A percentile compares a stretch with the other conserved stretches of the same genome.
Evolutionary conservation across 208 protist species (phyloP).

Genomic region (Acanthamoeba sp.): DNA sequence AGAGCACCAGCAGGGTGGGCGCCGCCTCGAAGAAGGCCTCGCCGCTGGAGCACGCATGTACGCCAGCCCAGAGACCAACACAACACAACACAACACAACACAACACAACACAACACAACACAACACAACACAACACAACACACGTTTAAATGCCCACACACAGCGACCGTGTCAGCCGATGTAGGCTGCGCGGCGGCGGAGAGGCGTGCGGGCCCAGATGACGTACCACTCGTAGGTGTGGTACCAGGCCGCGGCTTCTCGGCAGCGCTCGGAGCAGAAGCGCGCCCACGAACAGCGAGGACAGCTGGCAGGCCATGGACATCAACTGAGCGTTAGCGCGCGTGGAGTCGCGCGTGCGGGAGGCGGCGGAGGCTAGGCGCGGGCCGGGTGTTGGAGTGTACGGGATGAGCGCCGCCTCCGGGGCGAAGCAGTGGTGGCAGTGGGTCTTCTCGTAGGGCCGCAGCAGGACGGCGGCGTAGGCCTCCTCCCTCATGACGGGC

Average conservation of each 20-base stretch:
- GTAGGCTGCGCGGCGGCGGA: too few relatives aligned
- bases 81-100: too few relatives aligned
- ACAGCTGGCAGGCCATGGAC: neutral
- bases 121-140: too few relatives aligned
- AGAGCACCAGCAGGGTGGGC: neutral
- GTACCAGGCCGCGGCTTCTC: neutral
- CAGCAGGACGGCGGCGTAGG: constrained; percentile 27
- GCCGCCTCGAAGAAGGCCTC: constrained; percentile 1
- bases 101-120: too few relatives aligned
- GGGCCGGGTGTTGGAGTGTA: neutral
- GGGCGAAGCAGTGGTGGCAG: constrained; percentile 50
- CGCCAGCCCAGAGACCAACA: too few relatives aligned
- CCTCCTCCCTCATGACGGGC: neutral
- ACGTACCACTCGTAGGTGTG: constrained; percentile 15
- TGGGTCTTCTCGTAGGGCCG: neutral
- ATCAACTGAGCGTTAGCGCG: neutral
- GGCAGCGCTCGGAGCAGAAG: constrained; percentile 5
- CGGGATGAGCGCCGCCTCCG: neutral
- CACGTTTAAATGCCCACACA: too few relatives aligned
- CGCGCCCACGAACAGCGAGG: neutral
- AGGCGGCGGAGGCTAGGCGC: too few relatives aligned
- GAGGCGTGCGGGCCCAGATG: too few relatives aligned
- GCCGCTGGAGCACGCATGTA: neutral
- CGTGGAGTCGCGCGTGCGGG: too few relatives aligned
- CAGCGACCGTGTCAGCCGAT: too few relatives aligned